These are phyloP conservation scores for Tylopilus sp. DNA, from an alignment of 768 basidiomycete genomes.

Conservation along the genomic window DNA sequence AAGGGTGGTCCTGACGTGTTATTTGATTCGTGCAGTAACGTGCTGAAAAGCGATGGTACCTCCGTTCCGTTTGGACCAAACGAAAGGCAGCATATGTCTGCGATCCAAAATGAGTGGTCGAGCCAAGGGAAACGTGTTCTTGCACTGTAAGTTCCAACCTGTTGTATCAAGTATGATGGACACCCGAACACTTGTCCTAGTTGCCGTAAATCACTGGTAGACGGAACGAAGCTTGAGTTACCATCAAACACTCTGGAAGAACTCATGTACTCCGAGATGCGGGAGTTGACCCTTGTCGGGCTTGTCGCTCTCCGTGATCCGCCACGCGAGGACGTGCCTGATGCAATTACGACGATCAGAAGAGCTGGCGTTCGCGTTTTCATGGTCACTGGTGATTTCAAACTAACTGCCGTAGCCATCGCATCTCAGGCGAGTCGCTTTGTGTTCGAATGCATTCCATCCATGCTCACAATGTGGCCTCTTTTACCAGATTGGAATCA, in stretches of 20 bases:
- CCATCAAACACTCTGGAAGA: slow-evolving; percentile 33
- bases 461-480: too few relatives aligned
- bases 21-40: slow-evolving; percentile 33
- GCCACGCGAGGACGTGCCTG: slow-evolving; percentile 48
- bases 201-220: slow-evolving; percentile 31
- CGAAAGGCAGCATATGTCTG: slow-evolving; percentile 21
- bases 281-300: slow-evolving; percentile 44
- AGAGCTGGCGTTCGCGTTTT: too few relatives aligned
- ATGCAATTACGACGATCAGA: slow-evolving; percentile 44
- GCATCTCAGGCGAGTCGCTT: too few relatives aligned
- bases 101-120: slow-evolving; percentile 42
- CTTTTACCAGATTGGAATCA: too few relatives aligned
- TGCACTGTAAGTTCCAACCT: slow-evolving; percentile 30
- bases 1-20: slow-evolving; percentile 61
- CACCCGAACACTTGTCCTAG: slow-evolving; percentile 7
- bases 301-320: slow-evolving; percentile 55
- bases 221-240: slow-evolving; percentile 18
- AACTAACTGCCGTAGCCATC: too few relatives aligned
- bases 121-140: slow-evolving; percentile 52
- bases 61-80: slow-evolving; percentile 28
- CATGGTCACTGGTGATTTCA: too few relatives aligned
- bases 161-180: neutral
- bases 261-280: slow-evolving; percentile 35
- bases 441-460: too few relatives aligned
- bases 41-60: slow-evolving; percentile 31